phyloP scores from a whole-genome alignment of 139 green algal genomes.

The Coelastrella sp. region DNA sequence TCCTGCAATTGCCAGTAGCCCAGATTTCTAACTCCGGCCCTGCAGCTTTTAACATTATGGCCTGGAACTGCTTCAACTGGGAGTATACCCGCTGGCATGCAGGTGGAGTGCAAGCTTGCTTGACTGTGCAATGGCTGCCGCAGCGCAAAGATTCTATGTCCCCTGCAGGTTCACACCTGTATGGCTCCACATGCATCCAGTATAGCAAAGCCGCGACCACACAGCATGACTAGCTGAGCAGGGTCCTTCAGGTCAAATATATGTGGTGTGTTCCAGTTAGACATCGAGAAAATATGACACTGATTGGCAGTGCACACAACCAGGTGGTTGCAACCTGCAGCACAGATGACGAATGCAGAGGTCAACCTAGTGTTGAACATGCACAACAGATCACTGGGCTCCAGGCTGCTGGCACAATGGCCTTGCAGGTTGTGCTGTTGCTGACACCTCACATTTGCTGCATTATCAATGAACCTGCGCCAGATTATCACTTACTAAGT shows the following conservation, averaged over 20 bases:
- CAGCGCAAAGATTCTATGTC: background rate
- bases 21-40: background rate
- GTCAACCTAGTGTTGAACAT: too few relatives aligned
- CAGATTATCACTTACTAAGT: background rate
- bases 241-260: conserved; percentile 81
- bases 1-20: background rate
- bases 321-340: conserved; percentile 76
- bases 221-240: conserved; percentile 71
- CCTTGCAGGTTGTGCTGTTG: too few relatives aligned
- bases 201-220: conserved; percentile 71
- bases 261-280: conserved; percentile 78
- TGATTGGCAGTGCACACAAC: conserved; percentile 82
- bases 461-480: too few relatives aligned
- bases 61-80: too few relatives aligned
- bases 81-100: too few relatives aligned
- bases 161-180: conserved; percentile 37
- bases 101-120: background rate
- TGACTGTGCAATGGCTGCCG: background rate
- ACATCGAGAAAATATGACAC: conserved; percentile 76
- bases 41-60: background rate
- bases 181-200: conserved; percentile 67
- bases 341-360: too few relatives aligned
- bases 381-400: background rate
- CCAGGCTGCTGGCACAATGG: background rate
- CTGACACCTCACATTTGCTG: too few relatives aligned